Evolutionary conservation across 768 basidiomycete genomes (phyloP).

Genomic region (Filobasidium floriforme): DNA sequence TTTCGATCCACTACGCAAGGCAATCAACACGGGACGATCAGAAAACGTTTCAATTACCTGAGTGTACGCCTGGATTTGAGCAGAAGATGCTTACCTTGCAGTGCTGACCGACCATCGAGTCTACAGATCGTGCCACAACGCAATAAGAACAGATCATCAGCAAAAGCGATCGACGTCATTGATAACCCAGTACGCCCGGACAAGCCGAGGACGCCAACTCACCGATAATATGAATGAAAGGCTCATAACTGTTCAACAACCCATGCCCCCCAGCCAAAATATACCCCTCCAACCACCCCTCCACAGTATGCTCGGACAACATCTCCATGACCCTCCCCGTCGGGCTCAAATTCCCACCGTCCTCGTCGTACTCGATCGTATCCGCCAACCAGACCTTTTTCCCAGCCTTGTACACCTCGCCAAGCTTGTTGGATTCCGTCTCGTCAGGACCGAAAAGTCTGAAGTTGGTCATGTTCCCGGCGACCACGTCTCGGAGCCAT

Average conservation of each 20-base stretch:
- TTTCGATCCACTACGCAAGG: slow-evolving; percentile 20
- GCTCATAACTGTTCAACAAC: slow-evolving; percentile 24
- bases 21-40: not conserved
- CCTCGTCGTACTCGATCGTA: slow-evolving; percentile 12
- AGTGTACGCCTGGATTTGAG: not conserved
- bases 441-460: slow-evolving; percentile 34
- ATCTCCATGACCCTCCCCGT: slow-evolving; percentile 22
- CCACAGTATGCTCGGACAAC: slow-evolving; percentile 22
- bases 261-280: slow-evolving; percentile 21
- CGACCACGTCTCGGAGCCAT: slow-evolving; percentile 34
- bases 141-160: not conserved
- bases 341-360: slow-evolving; percentile 18
- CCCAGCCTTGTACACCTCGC: slow-evolving; percentile 21
- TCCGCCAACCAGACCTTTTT: slow-evolving; percentile 23
- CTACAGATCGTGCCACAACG: slow-evolving; percentile 1
- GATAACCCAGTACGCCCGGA: too few relatives aligned
- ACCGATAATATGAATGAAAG: slow-evolving; percentile 25
- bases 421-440: slow-evolving; percentile 16
- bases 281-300: slow-evolving; percentile 23
- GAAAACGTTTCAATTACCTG: not conserved
- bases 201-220: too few relatives aligned
- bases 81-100: slow-evolving; percentile 21
- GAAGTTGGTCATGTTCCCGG: slow-evolving; percentile 29
- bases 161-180: too few relatives aligned
- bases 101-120: slow-evolving; percentile 25